Evolutionary conservation across 139 green algal genomes (phyloP).

Genomic region (Tetratostichococcus sp.): DNA sequence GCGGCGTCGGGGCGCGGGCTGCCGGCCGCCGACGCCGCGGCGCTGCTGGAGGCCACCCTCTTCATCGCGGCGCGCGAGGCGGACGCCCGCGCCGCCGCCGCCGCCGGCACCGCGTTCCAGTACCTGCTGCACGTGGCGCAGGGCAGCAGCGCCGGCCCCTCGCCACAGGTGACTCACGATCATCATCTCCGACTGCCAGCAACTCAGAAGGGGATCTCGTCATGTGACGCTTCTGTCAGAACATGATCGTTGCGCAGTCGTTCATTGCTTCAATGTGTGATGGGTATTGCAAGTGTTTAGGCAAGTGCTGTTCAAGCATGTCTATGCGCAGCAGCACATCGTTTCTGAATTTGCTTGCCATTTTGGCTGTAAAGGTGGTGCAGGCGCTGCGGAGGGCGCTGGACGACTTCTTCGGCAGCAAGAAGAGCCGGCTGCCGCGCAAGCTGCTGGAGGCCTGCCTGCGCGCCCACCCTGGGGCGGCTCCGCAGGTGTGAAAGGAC

Average conservation of each 20-base stretch:
- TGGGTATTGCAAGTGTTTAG: no score
- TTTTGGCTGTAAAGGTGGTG: neutral
- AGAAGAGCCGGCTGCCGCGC: neutral
- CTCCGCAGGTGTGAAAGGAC: no score
- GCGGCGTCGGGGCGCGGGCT: neutral
- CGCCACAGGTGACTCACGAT: neutral
- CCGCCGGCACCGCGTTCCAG: neutral
- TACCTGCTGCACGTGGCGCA: slow-evolving; percentile 1
- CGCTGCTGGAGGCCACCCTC: neutral
- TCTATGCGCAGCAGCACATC: no score
- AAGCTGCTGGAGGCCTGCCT: neutral
- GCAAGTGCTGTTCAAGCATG: no score
- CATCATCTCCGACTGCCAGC: no score
- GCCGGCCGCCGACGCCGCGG: neutral
- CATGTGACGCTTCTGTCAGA: no score
- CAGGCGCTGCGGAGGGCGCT: neutral
- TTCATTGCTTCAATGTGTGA: no score
- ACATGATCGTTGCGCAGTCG: no score
- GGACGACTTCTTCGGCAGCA: neutral
- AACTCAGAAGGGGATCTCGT: no score
- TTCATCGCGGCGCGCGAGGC: neutral
- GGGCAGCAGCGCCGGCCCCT: neutral
- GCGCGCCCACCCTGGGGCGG: neutral
- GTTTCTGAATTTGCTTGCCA: neutral
- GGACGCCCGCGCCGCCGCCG: neutral